Evolutionary conservation across 176 grass and related monocot genomes (phyloP), one percentile per base, ranked within the genome.

Genomic region (Ensete glaucum): DNA sequence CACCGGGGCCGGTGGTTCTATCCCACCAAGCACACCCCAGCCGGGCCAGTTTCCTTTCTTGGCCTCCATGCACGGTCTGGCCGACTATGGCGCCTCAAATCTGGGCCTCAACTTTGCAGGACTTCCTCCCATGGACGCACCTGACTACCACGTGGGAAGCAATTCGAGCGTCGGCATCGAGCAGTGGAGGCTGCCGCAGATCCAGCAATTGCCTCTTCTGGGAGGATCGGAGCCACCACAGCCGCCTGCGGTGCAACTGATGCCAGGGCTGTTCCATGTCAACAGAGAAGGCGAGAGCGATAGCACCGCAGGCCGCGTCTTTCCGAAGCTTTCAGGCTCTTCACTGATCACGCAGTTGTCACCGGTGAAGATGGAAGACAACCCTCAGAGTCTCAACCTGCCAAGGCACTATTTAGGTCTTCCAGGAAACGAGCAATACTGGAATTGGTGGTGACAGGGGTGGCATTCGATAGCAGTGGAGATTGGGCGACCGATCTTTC

Each of bases 301-400:
- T 20, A 81, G 73, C 53, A 78, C 82, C 77, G 77, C 79, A 43
- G 81, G 83, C 6, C 79, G 81, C 15, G 81, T 88, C 69, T 49
- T 88, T 23, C 64, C 80, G 54, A 96, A 96, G 67, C 77, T 77
- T 50, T 83, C 92, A 29, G 75, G 84, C 9, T 84, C 88, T 1
- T 82, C 83, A 1, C 71, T 96, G 62, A 87, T 96, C 80, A 83
- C 86, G 21, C 93, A 92, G 76, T 74, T 91, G 29, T 76, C 89
- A 0, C 88, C 87, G 20, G 81, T 90, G 53, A 96, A 96, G 85
- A 90, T 90, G 93, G 93, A 96, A 79, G 87, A 92, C 59, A 85
- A 75, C 57, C 52, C 63, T 9, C 56, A 54, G 75, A 50, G 70
- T 2, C 74, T 62, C 4, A 85, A 63, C 81, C 85, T 88, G 23